A percentile compares a stretch with the other conserved stretches of the same genome.
These are phyloP conservation scores for Zygnema cylindricum DNA, from an alignment of 139 green algal genomes.

Conservation along the genomic window DNA sequence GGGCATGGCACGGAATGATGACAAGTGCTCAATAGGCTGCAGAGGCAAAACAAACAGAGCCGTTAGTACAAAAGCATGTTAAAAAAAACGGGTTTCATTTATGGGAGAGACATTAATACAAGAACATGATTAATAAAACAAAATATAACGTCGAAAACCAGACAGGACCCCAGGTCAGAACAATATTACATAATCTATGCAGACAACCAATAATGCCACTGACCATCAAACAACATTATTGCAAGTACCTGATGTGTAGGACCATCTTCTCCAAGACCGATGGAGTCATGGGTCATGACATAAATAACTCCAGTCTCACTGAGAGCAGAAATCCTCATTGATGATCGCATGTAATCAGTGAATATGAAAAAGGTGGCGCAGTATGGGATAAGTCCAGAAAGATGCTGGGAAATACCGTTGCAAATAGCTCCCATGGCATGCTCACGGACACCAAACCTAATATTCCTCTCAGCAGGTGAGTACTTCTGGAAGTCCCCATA, in stretches of 20 bases:
- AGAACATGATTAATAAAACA: not conserved
- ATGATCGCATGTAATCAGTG: slow-evolving; percentile 98
- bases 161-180: too few species aligned
- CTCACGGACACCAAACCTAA: slow-evolving; percentile 98
- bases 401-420: slow-evolving; percentile 94
- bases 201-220: too few species aligned
- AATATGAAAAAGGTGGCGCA: slow-evolving; percentile 99
- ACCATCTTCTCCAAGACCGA: slow-evolving; percentile 98
- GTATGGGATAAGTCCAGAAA: slow-evolving; percentile 91
- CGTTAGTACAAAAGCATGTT: not conserved
- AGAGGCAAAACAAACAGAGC: not conserved
- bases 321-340: slow-evolving; percentile 95
- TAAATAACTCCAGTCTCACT: slow-evolving; percentile 87
- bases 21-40: slow-evolving; percentile 97
- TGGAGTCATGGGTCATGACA: slow-evolving; percentile 99
- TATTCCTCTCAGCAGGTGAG: slow-evolving; percentile 90
- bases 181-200: too few species aligned
- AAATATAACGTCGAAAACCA: not conserved
- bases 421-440: slow-evolving; percentile 97
- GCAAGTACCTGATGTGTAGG: slow-evolving; percentile 91
- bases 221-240: too few species aligned
- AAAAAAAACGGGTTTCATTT: not conserved
- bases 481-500: slow-evolving; percentile 98
- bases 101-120: not conserved
- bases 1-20: slow-evolving; percentile 97